phyloP scores from a whole-genome alignment of 495 filamentous ascomycete genomes.

The Aspergillus carlsbadensis region DNA sequence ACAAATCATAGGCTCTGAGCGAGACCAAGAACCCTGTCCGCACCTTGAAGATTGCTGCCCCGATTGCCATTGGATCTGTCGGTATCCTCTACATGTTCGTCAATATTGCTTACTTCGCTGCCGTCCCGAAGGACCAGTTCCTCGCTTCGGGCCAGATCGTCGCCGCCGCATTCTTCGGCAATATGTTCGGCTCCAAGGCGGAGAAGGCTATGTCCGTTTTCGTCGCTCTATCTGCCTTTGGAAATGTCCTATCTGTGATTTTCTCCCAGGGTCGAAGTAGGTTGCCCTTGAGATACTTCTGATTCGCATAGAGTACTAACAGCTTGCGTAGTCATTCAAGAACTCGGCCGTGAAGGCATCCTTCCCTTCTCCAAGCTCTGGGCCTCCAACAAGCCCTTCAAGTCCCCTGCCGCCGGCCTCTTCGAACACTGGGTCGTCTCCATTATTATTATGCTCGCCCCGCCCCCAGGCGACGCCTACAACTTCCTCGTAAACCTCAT shows the following conservation, averaged over 20 bases:
- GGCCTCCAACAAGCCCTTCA: slow-evolving; percentile 64
- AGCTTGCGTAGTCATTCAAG: slow-evolving; percentile 49
- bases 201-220: slow-evolving; percentile 65
- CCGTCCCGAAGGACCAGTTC: slow-evolving; percentile 63
- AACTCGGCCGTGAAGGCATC: slow-evolving; percentile 65
- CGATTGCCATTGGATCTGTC: slow-evolving; percentile 58
- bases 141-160: slow-evolving; percentile 57
- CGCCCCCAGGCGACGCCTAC: slow-evolving; percentile 63
- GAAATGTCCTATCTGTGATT: slow-evolving; percentile 67
- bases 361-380: slow-evolving; percentile 60
- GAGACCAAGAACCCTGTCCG: slow-evolving; percentile 63
- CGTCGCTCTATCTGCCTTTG: slow-evolving; percentile 69
- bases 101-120: slow-evolving; percentile 73
- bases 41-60: slow-evolving; percentile 64
- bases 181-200: slow-evolving; percentile 60
- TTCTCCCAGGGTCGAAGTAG: slow-evolving; percentile 64
- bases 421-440: slow-evolving; percentile 62
- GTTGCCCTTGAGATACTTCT: slow-evolving; percentile 12
- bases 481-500: slow-evolving; percentile 64
- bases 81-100: slow-evolving; percentile 65
- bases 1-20: slow-evolving; percentile 48
- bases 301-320: slow-evolving; percentile 3
- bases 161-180: slow-evolving; percentile 64
- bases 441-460: slow-evolving; percentile 60
- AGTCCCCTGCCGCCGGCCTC: slow-evolving; percentile 59